Evolutionary conservation across 2,329 filamentous ascomycete species (phyloP).

Genomic region (Ophiostoma australiae): DNA sequence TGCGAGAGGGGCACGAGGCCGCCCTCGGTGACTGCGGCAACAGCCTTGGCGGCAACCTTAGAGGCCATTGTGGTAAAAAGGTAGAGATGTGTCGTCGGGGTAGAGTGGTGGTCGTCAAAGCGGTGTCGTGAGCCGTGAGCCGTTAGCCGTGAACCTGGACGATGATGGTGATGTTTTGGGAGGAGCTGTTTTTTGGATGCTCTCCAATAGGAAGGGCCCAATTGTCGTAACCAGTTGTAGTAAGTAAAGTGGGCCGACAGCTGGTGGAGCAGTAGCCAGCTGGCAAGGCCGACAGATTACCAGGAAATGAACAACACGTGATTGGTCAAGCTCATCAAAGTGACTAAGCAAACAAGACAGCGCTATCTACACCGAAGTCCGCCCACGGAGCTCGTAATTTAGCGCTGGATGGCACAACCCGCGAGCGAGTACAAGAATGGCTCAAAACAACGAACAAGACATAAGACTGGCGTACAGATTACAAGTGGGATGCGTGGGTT

Average conservation of each 20-base stretch:
- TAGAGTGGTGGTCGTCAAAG: not conserved
- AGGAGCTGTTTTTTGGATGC: conserved; percentile 19
- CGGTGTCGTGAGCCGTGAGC: not conserved
- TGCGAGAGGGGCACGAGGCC: conserved; percentile 50
- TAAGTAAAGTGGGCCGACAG: conserved; percentile 19
- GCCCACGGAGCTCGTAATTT: conserved; percentile 4
- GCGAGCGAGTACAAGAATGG: not conserved
- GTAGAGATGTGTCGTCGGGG: not conserved
- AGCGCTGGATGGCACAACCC: not conserved
- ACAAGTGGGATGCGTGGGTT: not conserved
- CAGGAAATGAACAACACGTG: not conserved
- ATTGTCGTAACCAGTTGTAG: not conserved
- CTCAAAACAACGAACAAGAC: not conserved
- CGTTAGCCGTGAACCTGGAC: conserved; percentile 5
- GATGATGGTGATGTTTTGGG: not conserved
- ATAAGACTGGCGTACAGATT: not conserved
- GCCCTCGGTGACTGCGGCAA: conserved; percentile 45
- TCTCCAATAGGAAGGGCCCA: conserved; percentile 14
- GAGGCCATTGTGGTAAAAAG: conserved; percentile 48
- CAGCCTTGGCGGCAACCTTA: conserved; percentile 51
- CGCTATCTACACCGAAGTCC: not conserved
- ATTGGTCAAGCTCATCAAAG: not conserved
- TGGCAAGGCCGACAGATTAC: conserved; percentile 2
- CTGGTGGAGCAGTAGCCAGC: conserved; percentile 9
- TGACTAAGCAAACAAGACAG: not conserved